Conservation (phyloP, 2,329 filamentous ascomycete genomes). For the Fusarium irregulare region DNA sequence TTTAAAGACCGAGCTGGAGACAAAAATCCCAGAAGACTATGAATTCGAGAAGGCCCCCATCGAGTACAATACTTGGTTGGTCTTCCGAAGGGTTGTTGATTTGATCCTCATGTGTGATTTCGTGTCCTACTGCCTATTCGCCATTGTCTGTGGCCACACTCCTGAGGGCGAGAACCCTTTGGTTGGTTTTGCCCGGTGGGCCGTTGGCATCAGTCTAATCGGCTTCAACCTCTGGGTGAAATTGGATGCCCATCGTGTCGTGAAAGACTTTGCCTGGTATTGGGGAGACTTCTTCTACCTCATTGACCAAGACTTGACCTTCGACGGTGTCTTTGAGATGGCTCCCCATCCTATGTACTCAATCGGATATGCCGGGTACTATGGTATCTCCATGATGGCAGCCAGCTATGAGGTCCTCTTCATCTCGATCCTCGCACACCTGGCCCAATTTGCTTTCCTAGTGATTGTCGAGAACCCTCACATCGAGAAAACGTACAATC, state of each 20-base stretch:
- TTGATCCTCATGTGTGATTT: slow-evolving; percentile 99
- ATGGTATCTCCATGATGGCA: slow-evolving; percentile 97
- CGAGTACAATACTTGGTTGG: slow-evolving; percentile 99
- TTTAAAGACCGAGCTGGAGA: slow-evolving; percentile 89
- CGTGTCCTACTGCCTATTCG: slow-evolving; percentile 95
- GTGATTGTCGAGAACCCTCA: slow-evolving; percentile 94
- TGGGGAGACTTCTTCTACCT: slow-evolving; percentile 99
- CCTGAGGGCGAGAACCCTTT: slow-evolving; percentile 77
- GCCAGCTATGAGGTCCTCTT: slow-evolving; percentile 97
- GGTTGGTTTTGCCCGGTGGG: slow-evolving; percentile 81
- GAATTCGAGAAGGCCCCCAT: slow-evolving; percentile 91
- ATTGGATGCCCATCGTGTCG: slow-evolving; percentile 94
- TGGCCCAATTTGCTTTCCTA: slow-evolving; percentile 93
- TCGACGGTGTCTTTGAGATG: slow-evolving; percentile 99
- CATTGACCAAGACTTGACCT: slow-evolving; percentile 96
- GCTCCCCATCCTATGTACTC: slow-evolving; percentile 99
- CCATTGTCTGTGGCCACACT: slow-evolving; percentile 83
- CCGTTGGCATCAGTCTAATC: slow-evolving; percentile 79
- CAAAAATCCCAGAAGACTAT: slow-evolving; percentile 95
- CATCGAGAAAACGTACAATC: slow-evolving; percentile 97
- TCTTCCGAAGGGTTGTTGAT: slow-evolving; percentile 95
- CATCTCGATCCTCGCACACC: slow-evolving; percentile 94
- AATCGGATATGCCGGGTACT: slow-evolving; percentile 97
- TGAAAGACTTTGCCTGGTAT: slow-evolving; percentile 99
- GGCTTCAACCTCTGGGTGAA: slow-evolving; percentile 99